phyloP scores from a whole-genome alignment of 306 rosid species.

The Glycyrrhiza uralensis region DNA sequence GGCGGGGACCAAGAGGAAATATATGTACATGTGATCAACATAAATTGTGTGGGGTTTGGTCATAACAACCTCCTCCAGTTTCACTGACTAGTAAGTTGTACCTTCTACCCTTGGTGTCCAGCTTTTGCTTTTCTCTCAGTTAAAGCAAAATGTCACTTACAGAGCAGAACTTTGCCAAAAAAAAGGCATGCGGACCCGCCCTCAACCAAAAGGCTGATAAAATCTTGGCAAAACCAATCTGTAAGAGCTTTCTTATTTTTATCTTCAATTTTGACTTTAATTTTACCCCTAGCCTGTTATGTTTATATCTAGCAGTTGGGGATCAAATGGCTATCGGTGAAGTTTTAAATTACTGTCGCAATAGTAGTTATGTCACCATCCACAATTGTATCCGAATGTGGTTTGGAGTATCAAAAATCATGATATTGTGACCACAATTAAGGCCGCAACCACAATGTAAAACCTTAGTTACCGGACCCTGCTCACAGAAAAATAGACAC shows the following conservation, averaged over 20 bases:
- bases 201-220: constrained; percentile 5
- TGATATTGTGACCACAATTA: too few species aligned
- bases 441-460: too few species aligned
- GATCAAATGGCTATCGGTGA: neutral
- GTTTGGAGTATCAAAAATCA: too few species aligned
- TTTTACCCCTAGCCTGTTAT: neutral
- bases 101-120: neutral
- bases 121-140: neutral
- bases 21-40: constrained; percentile 22
- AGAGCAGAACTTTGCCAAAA: neutral
- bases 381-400: too few species aligned
- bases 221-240: constrained; percentile 15
- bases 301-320: neutral
- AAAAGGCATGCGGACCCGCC: neutral
- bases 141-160: constrained; percentile 1
- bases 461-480: neutral
- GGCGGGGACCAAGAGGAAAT: constrained; percentile 5
- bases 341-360: too few species aligned
- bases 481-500: neutral
- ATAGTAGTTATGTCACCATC: too few species aligned
- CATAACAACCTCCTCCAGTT: neutral
- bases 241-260: neutral
- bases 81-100: neutral
- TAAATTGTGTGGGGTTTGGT: constrained; percentile 22
- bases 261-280: too few species aligned